Conservation (phyloP, 306 rosid genomes). For the Acacia acuminata region DNA sequence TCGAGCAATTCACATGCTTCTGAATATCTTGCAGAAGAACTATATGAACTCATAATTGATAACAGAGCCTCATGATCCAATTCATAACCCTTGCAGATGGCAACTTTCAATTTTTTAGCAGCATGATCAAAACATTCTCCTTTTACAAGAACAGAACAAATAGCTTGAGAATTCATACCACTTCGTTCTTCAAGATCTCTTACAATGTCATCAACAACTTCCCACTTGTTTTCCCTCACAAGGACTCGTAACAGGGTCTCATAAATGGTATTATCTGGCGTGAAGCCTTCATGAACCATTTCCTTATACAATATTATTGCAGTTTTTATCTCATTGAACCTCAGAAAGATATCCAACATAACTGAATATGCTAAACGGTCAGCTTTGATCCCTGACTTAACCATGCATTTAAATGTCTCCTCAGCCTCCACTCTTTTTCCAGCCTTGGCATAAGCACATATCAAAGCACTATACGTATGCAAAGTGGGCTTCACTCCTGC, state of each 20-base stretch:
- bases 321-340: constrained; percentile 74
- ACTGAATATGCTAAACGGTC: constrained; percentile 82
- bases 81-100: constrained; percentile 70
- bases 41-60: constrained; percentile 74
- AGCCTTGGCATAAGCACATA: constrained; percentile 86
- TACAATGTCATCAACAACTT: constrained; percentile 55
- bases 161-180: constrained; percentile 70
- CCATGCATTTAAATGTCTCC: constrained; percentile 79
- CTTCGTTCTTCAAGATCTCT: constrained; percentile 72
- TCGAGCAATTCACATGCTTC: constrained; percentile 90
- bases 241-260: constrained; percentile 68
- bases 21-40: constrained; percentile 74
- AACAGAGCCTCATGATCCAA: constrained; percentile 70
- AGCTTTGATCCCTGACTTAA: constrained; percentile 76
- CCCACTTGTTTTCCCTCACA: constrained; percentile 66
- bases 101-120: constrained; percentile 69
- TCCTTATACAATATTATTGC: constrained; percentile 64
- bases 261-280: constrained; percentile 67
- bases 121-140: constrained; percentile 83
- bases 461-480: constrained; percentile 84
- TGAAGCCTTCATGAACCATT: constrained; percentile 67
- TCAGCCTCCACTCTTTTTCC: constrained; percentile 75
- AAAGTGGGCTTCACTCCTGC: constrained; percentile 85
- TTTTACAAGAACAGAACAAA: constrained; percentile 79
- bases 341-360: constrained; percentile 78